A percentile compares a stretch with the other conserved stretches of the same genome.
These are phyloP conservation scores for Suillus spraguei DNA, from an alignment of 768 basidiomycete species.

Conservation along the genomic window DNA sequence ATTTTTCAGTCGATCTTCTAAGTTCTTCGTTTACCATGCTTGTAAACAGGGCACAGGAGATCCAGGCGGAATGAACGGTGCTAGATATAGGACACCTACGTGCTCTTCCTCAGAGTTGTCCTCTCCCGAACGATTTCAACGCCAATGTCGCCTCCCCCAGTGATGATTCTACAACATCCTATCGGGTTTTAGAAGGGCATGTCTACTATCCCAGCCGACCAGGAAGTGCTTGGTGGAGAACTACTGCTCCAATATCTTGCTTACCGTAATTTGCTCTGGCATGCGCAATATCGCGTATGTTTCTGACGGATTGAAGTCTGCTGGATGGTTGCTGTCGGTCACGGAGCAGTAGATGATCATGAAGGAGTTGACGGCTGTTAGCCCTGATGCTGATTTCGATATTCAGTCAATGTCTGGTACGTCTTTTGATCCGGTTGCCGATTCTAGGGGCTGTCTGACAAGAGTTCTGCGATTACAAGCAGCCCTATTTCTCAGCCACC, in stretches of 20 bases:
- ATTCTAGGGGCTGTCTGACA: conserved; percentile 1
- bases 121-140: conserved; percentile 69
- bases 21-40: conserved; percentile 21
- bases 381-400: conserved; percentile 79
- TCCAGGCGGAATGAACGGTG: conserved; percentile 70
- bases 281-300: conserved; percentile 58
- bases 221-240: conserved; percentile 96
- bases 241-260: conserved; percentile 87
- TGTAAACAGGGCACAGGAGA: conserved; percentile 72
- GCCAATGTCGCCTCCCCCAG: conserved; percentile 59
- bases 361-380: conserved; percentile 83
- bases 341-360: conserved; percentile 98
- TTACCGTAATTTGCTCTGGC: conserved; percentile 85
- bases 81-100: conserved; percentile 80
- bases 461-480: conserved; percentile 83
- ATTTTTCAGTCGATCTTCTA: conserved; percentile 14
- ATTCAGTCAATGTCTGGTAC: conserved; percentile 84
- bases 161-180: conserved; percentile 63
- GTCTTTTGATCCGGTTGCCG: conserved; percentile 27
- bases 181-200: conserved; percentile 94
- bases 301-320: conserved; percentile 61
- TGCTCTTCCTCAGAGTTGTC: conserved; percentile 65
- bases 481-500: conserved; percentile 46
- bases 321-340: conserved; percentile 71
- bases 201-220: conserved; percentile 86